Base-by-base conservation (phyloP, 345 rosid species). In the Turritis glabra region DNA sequence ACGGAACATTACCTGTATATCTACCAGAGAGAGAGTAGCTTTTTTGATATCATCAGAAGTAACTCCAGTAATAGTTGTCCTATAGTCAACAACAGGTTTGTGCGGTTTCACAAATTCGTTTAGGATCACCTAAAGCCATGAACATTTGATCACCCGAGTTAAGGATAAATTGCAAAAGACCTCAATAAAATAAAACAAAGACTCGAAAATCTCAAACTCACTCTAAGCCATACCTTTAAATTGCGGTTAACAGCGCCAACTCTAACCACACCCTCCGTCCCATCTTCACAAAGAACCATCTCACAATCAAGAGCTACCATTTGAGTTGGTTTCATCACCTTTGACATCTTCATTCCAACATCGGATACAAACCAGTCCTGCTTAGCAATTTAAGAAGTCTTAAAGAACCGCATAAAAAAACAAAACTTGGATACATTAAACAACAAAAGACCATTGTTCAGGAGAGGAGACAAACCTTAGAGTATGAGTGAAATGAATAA, bases 261-360 rank as follows among this genome's bases (percentile, higher is more conserved):
- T 78, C 78, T 83, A 69, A 91, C 98, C 65, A 91, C 77, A 67
- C 88, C 96, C 67, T 93, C 97, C 35, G 88, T 84, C 21, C 97
- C 96, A 88, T 88, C 97, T 65, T 84, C 85, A 80, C 97, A 93
- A 4, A 88, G 96, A 79, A 93, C 96, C 98, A 91, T 93, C 89
- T 91, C 98, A 82, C 98, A 93, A 73, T 89, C 98, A 71, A 93
- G 77, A 59, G 98, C 96, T 37, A 83, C 2, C 75, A 93, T 75
- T 7, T 26, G 12, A 15, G 71, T 83, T 69, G 85, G 80, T 17
- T 9, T 71, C 77, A 72, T 61, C 69, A 59, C 53, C 79, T 79
- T 80, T 32, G 83, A 60, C 59, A 18, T 72, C 50, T 81, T 76
- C 50, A 32, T 33, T 50, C 80, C 75, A 51, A 74, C 67, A 72